Base-by-base conservation (phyloP, 108 stramenopile species). In the Epipyxis sp. region DNA sequence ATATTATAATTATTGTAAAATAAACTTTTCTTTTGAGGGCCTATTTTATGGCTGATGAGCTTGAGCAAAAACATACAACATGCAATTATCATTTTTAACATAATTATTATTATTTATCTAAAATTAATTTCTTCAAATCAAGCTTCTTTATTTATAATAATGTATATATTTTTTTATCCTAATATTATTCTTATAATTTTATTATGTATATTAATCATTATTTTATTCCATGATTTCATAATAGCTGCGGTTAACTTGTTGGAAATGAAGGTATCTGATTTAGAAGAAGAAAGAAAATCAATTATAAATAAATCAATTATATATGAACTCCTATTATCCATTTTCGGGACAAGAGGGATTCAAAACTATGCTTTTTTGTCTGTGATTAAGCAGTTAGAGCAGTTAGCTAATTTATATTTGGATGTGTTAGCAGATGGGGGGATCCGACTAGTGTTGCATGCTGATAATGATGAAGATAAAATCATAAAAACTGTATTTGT, bases 351-450 rank as follows among this genome's bases (percentile, higher is more conserved):
- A 37, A 3, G 35, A 6, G 61, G 61, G 10, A 65, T 65, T 13
- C 61, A 65, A 65, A 29, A 65, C 30, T 85, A 81, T 46, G 72
- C 83, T 6, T 85, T 85, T 80, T 62, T 78, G n/a, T 80, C 76
- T 30, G 82, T 76, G 29, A 79, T 85, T 65, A 67, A 80, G 30
- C 82, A 82, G 42, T 83, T 85, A 10, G 74, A 85, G 44, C 62
- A 77, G 43, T 27, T 69, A 0, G 42, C 78, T 32, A 58, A 13
- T 40, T 44, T 69, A 32, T 80, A 71, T 68, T 69, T 84, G 35
- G 54, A 83, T 13, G 69, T 74, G 50, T 32, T 84, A 13, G 79
- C 82, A n/a, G 77, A 84, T 40, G 84, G 81, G 13, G 82, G 82
- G 10, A 76, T 84, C 35, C 80, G 37, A 68, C 78, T 84, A 43